phyloP scores from a whole-genome alignment of 2,329 filamentous ascomycete species.

The Colletotrichum aenigma region DNA sequence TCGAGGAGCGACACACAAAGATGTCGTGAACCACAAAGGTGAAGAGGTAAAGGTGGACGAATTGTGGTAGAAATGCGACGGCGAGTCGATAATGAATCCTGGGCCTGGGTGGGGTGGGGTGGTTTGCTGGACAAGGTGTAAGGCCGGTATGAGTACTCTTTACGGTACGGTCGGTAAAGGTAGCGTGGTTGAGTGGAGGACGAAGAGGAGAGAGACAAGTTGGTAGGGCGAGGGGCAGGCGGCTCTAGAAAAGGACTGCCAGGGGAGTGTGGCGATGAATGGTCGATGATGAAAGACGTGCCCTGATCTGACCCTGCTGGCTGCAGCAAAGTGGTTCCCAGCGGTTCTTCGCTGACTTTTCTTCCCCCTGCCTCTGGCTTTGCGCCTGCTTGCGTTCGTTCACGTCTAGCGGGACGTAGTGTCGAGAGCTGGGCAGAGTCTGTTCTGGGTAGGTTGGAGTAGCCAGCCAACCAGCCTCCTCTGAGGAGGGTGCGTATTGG shows the following conservation, averaged over 20 bases:
- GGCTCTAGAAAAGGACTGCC: conserved; percentile 20
- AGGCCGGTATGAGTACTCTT: conserved; percentile 11
- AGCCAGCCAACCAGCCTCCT: conserved; percentile 12
- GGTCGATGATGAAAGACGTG: conserved; percentile 24
- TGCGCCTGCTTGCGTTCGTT: conserved; percentile 20
- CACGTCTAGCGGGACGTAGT: conserved; percentile 10
- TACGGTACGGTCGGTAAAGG: not conserved
- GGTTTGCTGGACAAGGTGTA: conserved; percentile 8
- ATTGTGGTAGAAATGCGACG: conserved; percentile 19
- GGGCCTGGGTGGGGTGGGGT: conserved; percentile 12
- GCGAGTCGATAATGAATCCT: conserved; percentile 17
- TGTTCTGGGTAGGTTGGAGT: not conserved
- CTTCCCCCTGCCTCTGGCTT: conserved; percentile 18
- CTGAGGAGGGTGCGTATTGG: not conserved
- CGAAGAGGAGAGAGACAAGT: conserved; percentile 19
- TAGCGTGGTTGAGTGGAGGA: conserved; percentile 12
- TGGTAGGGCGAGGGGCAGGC: conserved; percentile 20
- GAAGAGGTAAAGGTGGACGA: conserved; percentile 18
- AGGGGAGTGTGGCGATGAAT: conserved; percentile 22
- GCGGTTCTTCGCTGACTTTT: conserved; percentile 19
- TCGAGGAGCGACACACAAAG: not conserved
- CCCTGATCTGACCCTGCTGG: conserved; percentile 19
- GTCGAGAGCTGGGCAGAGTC: conserved; percentile 16
- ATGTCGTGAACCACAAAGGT: conserved; percentile 3
- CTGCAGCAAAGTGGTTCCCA: conserved; percentile 18